Evolutionary conservation across 1,284 basidiomycete genomes (phyloP), one percentile per base, ranked within the genome.

Genomic region (Marasmius sp.): DNA sequence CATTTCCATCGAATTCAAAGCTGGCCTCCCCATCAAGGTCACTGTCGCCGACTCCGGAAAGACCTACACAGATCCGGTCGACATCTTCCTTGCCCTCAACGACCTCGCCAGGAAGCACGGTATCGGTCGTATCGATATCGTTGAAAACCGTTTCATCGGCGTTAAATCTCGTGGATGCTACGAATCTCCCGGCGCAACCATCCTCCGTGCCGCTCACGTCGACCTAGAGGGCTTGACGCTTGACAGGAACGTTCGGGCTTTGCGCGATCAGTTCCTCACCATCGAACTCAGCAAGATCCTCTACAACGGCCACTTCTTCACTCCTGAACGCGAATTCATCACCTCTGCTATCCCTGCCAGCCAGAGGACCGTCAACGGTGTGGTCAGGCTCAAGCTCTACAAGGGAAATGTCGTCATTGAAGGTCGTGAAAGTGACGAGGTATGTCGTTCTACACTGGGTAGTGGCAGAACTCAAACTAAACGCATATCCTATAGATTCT

Each of bases 111-210:
- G 97, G 69, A 94, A 93, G 74, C 95, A 99, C 79, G 97, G 96
- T 69, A 86, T 99, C 68, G 96, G 97, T 54, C 89, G 97, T 65
- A 92, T 98, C 78, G 97, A 99, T 78, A 98, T 99, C 74, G 97
- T 99, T 72, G 97, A 99, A 82, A 99, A 99, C 83, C 88, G 97
- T 60, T 98, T 98, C 84, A 98, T 99, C 75, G 97, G 97, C 66
- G 96, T 99, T 76, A 99, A 99, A 81, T 95, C 93, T 61, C 93
- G 97, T 60, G 97, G 97, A 41, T 99, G 97, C 82, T 99, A 99
- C 83, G 97, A 99, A 79, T 92, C 93, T 7, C 97, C 97, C 18
- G 97, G 89, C 20, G 97, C 94, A 51, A 98, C 96, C 62, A 98
- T 99, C 78, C 85, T 99, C 54, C 94, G 96, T 69, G 89, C 86